Percentiles rank a stretch among this genome's conserved stretches.
These are phyloP conservation scores for Mallotus japonicus DNA, from an alignment of 441 rosid species.

Conservation along the genomic window DNA sequence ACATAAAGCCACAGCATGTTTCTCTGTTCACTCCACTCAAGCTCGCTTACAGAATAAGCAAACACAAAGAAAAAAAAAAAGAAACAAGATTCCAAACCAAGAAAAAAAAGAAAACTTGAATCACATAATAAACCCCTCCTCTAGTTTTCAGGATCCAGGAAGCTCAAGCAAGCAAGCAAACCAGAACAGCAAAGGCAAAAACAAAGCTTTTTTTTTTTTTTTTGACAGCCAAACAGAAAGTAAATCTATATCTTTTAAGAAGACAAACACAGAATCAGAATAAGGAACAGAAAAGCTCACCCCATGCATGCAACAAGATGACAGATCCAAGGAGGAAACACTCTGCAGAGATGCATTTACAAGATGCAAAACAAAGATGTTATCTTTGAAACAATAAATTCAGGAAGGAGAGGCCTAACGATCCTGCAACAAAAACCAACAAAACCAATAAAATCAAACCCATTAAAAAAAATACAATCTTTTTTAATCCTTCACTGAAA, in stretches of 20 bases:
- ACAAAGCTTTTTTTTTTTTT: neutral
- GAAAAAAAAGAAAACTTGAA: constrained; percentile 13
- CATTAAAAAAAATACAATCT: neutral
- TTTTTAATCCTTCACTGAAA: neutral
- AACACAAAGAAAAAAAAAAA: constrained; percentile 22
- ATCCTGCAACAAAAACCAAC: constrained; percentile 40
- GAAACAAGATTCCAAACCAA: constrained; percentile 37
- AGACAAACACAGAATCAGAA: neutral
- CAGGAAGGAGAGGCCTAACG: constrained; percentile 42
- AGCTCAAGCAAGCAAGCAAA: neutral
- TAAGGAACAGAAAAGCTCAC: constrained; percentile 41
- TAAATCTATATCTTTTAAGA: neutral
- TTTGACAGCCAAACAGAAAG: constrained; percentile 9
- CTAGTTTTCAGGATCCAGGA: neutral
- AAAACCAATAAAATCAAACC: neutral
- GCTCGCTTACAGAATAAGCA: constrained; percentile 48
- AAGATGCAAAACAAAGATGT: constrained; percentile 33
- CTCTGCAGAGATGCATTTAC: constrained; percentile 55
- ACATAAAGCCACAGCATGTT: constrained; percentile 18
- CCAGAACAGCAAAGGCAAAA: neutral
- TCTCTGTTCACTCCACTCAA: constrained; percentile 26
- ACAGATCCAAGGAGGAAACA: constrained; percentile 58
- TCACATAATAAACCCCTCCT: constrained; percentile 4
- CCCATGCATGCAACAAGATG: constrained; percentile 63
- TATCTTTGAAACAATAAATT: constrained; percentile 35